Evolutionary conservation across 352 stramenopile species (phyloP), one percentile per base, ranked within the genome.

Genomic region (Globisporangium viniferum): DNA sequence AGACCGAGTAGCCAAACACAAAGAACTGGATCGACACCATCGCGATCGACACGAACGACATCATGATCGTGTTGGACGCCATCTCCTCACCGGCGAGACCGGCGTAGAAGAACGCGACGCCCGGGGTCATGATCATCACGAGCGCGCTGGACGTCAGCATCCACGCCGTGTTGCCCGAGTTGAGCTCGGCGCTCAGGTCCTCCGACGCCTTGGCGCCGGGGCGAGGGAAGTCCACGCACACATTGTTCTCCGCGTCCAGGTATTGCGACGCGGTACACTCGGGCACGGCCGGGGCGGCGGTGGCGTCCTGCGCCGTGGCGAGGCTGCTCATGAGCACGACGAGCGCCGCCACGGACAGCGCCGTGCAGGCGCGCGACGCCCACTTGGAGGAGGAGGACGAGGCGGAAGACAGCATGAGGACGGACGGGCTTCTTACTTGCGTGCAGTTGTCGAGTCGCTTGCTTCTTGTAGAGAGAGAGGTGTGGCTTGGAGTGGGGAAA

Each of bases 21-120:
- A 82, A 90, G 76, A 92, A 95, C 74, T 94, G 85, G 62, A 93
- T 80, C 44, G 86, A 88, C 59, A 93, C 81, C n/a, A 94, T 57
- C 7, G 83, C 85, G 75, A 93, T 92, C 59, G 73, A 84, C 46
- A 85, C 70, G 61, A 92, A 93, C 9, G 80, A 91, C 81, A 91
- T 90, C 72, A 92, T 88, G 46, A 93, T 89, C 29, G 84, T 92
- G 75, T 90, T 91, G 58, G 88, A 89, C 36, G 88, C 80, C 73
- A 88, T 91, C 49, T 89, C 75, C 59, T 88, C 77, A 35, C 85
- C 81, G 0, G 84, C 83, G 14, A 94, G 72, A 24, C 87, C 87
- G 7, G 83, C 87, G 76, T 95, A 95, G 74, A 93, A 95, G 73
- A 92, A 88, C 29, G 78, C 76, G 18, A 92, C 78, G 4, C 83